These are phyloP conservation scores for Cyanodermella asteris DNA, from an alignment of 2,329 filamentous ascomycete species.

Conservation along the genomic window DNA sequence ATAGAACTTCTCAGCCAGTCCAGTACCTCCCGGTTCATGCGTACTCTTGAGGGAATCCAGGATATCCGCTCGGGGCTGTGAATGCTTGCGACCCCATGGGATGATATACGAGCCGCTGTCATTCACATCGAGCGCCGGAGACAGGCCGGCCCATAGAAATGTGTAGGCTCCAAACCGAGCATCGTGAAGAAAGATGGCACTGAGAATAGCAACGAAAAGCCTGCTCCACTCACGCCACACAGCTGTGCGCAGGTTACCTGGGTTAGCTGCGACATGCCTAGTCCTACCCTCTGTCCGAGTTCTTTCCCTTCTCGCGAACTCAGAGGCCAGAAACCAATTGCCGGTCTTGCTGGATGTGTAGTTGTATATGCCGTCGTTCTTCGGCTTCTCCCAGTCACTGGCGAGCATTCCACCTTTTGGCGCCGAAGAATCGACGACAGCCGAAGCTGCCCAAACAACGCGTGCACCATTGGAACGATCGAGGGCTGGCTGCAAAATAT, in stretches of 20 bases:
- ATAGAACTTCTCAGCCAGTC: constrained; percentile 4
- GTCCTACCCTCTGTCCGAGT: background rate
- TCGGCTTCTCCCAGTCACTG: constrained; percentile 4
- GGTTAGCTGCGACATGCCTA: constrained; percentile 1
- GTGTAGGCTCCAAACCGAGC: constrained; percentile 15
- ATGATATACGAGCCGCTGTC: constrained; percentile 20
- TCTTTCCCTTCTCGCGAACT: constrained; percentile 6
- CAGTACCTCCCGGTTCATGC: constrained; percentile 3
- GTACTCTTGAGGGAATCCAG: constrained; percentile 1
- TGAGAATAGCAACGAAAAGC: background rate
- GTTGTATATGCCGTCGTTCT: constrained; percentile 2
- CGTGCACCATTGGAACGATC: constrained; percentile 14
- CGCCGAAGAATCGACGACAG: constrained; percentile 6
- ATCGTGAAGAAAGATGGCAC: constrained; percentile 1
- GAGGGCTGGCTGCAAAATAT: constrained; percentile 17
- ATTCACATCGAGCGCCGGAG: constrained; percentile 12
- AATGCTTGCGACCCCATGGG: constrained; percentile 22
- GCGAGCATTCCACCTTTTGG: constrained; percentile 8
- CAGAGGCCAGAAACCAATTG: constrained; percentile 9
- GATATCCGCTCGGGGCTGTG: constrained; percentile 2
- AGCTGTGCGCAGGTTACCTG: background rate
- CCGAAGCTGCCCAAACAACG: constrained; percentile 15
- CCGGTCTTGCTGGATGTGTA: constrained; percentile 9
- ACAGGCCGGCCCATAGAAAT: constrained; percentile 16
- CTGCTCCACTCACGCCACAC: background rate